Evolutionary conservation across 805 yeast species (phyloP).

Genomic region (Saturnispora quitensis): DNA sequence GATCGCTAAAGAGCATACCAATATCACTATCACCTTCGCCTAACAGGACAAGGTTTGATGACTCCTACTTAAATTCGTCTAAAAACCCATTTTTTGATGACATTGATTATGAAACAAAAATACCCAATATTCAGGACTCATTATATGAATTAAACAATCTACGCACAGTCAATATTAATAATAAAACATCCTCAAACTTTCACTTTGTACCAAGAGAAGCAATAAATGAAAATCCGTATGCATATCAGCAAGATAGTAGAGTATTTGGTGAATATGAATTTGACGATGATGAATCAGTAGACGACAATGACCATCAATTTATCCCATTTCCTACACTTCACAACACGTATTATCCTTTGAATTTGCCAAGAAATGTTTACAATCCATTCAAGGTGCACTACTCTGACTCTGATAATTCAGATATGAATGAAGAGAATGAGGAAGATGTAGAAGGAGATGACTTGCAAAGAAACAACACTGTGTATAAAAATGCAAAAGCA

Average conservation of each 20-base stretch:
- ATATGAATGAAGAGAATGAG: slow-evolving; percentile 4
- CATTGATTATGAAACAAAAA: not conserved
- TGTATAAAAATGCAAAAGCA: slow-evolving; percentile 11
- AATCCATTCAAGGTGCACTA: slow-evolving; percentile 25
- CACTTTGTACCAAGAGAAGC: not conserved
- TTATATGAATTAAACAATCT: not conserved
- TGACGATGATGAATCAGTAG: slow-evolving; percentile 17
- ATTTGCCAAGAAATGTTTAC: slow-evolving; percentile 21
- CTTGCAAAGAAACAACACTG: slow-evolving; percentile 8
- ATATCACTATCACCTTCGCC: slow-evolving; percentile 16
- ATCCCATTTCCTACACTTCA: slow-evolving; percentile 28
- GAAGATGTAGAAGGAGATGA: not conserved
- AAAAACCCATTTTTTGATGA: slow-evolving; percentile 1
- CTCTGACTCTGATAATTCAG: slow-evolving; percentile 6
- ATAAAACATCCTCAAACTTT: not conserved
- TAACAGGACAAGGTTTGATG: not conserved
- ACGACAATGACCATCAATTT: slow-evolving; percentile 21
- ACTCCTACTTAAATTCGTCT: not conserved
- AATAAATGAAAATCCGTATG: slow-evolving; percentile 2
- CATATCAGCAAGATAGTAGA: slow-evolving; percentile 1
- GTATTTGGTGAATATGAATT: slow-evolving; percentile 21
- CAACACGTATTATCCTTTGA: slow-evolving; percentile 28
- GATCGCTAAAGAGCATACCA: slow-evolving; percentile 3
- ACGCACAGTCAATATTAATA: not conserved
- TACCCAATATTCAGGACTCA: slow-evolving; percentile 1